A percentile compares a stretch with the other conserved stretches of the same genome.
phyloP scores from a whole-genome alignment of 2,329 filamentous ascomycete genomes.

The Chrysoporthe deuterocubensis region DNA sequence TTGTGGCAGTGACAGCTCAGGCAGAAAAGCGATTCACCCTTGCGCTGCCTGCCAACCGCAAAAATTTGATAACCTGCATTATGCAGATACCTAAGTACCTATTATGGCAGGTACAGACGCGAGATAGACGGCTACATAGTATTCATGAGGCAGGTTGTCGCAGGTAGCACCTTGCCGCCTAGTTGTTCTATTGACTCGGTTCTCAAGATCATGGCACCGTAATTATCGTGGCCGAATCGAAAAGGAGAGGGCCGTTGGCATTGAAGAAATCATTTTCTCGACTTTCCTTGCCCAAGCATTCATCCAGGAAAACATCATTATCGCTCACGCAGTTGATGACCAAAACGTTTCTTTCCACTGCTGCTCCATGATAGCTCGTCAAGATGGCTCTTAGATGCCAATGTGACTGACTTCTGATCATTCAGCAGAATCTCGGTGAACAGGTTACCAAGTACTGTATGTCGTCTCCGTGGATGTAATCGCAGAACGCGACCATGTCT shows the following conservation, averaged over 20 bases:
- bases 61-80: not conserved
- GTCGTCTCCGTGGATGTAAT: too few relatives aligned
- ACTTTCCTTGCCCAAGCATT: conserved; percentile 42
- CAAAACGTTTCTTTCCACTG: conserved; percentile 40
- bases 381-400: not conserved
- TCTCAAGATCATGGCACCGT: too few relatives aligned
- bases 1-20: not conserved
- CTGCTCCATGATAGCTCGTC: not conserved
- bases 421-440: too few relatives aligned
- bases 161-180: too few relatives aligned
- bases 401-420: too few relatives aligned
- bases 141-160: not conserved
- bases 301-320: conserved; percentile 48
- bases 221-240: conserved; percentile 32
- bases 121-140: too few relatives aligned
- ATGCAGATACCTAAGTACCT: not conserved
- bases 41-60: not conserved
- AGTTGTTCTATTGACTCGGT: not conserved
- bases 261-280: conserved; percentile 36
- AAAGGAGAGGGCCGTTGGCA: conserved; percentile 32
- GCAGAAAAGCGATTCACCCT: not conserved
- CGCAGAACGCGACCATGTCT: too few relatives aligned
- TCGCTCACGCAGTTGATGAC: conserved; percentile 45
- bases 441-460: too few relatives aligned
- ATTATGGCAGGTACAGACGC: not conserved